phyloP scores from a whole-genome alignment of 768 basidiomycete species.

The Phlebiopsis flavidoalba region DNA sequence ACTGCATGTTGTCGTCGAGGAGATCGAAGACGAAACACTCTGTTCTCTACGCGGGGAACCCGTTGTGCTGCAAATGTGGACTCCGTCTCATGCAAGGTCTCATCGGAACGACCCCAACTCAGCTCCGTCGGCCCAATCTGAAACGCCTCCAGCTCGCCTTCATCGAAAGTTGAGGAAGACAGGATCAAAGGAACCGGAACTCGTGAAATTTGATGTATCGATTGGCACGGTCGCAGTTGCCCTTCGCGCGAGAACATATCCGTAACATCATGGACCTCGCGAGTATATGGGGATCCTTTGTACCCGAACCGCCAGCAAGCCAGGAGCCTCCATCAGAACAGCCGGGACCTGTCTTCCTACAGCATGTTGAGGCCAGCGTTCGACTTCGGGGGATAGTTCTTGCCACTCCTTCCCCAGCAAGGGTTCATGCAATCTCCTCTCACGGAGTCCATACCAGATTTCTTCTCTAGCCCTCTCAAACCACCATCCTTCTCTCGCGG shows the following conservation, averaged over 20 bases:
- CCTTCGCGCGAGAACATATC: constrained; percentile 53
- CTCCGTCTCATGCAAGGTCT: constrained; percentile 29
- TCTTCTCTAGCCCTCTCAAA: constrained; percentile 55
- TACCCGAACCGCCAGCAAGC: not conserved
- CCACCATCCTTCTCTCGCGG: constrained; percentile 45
- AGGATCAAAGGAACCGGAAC: not conserved
- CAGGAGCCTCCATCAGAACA: constrained; percentile 5
- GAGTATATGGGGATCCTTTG: constrained; percentile 16
- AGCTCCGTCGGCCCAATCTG: not conserved
- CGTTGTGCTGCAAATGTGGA: constrained; percentile 49
- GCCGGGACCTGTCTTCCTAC: constrained; percentile 21
- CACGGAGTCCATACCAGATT: constrained; percentile 28
- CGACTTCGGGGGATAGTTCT: constrained; percentile 42
- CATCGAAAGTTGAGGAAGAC: not conserved
- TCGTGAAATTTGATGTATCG: constrained; percentile 31
- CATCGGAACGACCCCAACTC: constrained; percentile 1
- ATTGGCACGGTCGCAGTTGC: constrained; percentile 52
- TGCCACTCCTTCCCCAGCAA: constrained; percentile 39
- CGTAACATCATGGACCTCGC: constrained; percentile 37
- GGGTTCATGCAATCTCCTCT: not conserved
- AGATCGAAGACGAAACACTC: constrained; percentile 39
- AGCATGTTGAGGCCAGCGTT: constrained; percentile 28
- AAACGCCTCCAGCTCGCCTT: not conserved
- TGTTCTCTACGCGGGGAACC: constrained; percentile 62
- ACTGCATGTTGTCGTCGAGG: not conserved